Base-by-base conservation (phyloP, 106 monocot genomes). In the Cymbidium sinense region DNA sequence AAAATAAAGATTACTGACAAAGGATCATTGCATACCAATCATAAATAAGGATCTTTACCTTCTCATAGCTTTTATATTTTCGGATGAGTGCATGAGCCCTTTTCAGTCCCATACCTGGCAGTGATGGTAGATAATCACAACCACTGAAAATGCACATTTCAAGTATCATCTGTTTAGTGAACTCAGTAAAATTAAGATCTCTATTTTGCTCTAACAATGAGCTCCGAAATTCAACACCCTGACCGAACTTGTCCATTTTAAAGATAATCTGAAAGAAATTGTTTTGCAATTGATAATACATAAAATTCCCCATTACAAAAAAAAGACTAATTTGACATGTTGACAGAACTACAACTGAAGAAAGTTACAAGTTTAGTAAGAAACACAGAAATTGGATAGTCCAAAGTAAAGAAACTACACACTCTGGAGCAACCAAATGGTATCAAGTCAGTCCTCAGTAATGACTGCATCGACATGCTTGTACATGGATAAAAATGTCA, bases 91-190 rank as follows among this genome's bases (percentile, higher is more conserved):
- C 79, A 85, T 98, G 87, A 77, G 98, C 94, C 80, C 92, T 85
- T 85, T 88, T 98, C 74, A 98, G 77, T 41, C 98, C 98, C 98
- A 98, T 98, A 64, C 98, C 94, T 73, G 94, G 92, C 81, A 98
- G 65, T 37, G 98, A 98, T 64, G 84, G 88, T 67, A 98, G 81
- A 81, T 98, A 98, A 70, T 98, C 98, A 82, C 98, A 94, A 31
- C 98, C 98, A 81, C 98, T 95, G 35, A 94, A 82, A 87, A 98
- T 98, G 76, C 94, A 98, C 91, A 92, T 95, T 79, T 98, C 94
- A 43, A 98, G 94, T 80, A 98, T 43, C 98, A 98, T 98, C 75
- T 87, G 86, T 54, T 87, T 83, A 35, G 79, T 92, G 78, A 94
- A 98, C 23, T 88, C 94, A 71, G 69, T 55, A 72, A 98, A 87